These are phyloP conservation scores for Toxicodendron radicans DNA, from an alignment of 345 rosid species.

Conservation along the genomic window DNA sequence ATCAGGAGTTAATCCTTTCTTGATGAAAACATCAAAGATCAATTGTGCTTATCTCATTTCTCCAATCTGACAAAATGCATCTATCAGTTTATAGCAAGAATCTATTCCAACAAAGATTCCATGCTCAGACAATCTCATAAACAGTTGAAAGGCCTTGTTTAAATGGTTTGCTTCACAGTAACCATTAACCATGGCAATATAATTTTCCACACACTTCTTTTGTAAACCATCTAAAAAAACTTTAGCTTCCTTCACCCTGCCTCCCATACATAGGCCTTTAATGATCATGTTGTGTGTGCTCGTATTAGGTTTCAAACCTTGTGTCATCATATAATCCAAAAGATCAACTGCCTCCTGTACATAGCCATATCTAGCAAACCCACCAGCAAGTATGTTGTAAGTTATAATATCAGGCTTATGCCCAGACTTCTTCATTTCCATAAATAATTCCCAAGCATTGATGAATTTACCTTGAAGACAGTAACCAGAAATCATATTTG, in stretches of 20 bases:
- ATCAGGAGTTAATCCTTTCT: slow-evolving; percentile 47
- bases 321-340: slow-evolving; percentile 37
- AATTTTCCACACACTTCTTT: slow-evolving; percentile 41
- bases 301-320: slow-evolving; percentile 48
- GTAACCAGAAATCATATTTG: slow-evolving; percentile 65
- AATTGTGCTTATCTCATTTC: slow-evolving; percentile 39
- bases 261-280: slow-evolving; percentile 64
- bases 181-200: slow-evolving; percentile 60
- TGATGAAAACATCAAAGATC: slow-evolving; percentile 37
- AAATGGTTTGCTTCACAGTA: slow-evolving; percentile 48
- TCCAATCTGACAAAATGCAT: slow-evolving; percentile 41
- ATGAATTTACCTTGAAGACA: slow-evolving; percentile 45
- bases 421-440: slow-evolving; percentile 53
- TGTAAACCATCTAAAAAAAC: slow-evolving; percentile 38
- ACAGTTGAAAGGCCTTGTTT: slow-evolving; percentile 43
- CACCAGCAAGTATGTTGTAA: slow-evolving; percentile 53
- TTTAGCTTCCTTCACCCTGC: slow-evolving; percentile 64
- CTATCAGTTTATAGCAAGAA: slow-evolving; percentile 56
- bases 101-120: slow-evolving; percentile 35
- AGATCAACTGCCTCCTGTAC: slow-evolving; percentile 29
- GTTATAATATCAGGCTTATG: slow-evolving; percentile 51
- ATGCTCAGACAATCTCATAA: slow-evolving; percentile 31
- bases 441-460: slow-evolving; percentile 50
- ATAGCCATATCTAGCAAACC: slow-evolving; percentile 54
- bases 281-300: slow-evolving; percentile 57